Percentiles rank a stretch among this genome's conserved stretches.
Evolutionary conservation across 345 rosid species (phyloP).

Genomic region (Limnanthes douglasii): DNA sequence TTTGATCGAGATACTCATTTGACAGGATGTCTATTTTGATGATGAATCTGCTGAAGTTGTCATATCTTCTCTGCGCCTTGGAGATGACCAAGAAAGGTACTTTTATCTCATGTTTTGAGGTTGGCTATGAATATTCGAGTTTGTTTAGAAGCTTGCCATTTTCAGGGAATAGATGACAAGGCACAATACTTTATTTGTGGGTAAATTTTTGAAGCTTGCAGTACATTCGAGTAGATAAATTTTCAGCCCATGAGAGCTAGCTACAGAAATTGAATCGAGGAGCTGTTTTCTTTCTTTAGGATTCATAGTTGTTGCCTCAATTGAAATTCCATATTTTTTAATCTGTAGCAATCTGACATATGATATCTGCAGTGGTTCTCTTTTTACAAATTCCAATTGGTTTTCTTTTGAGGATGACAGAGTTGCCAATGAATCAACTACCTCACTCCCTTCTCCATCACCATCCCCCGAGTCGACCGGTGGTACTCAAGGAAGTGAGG

Average conservation of each 20-base stretch:
- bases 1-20: constrained; percentile 6
- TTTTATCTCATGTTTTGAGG: not conserved
- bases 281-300: too few relatives aligned
- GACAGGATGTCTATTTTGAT: constrained; percentile 94
- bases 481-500: constrained; percentile 16
- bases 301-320: too few relatives aligned
- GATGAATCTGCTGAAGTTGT: constrained; percentile 97
- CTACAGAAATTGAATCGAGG: too few relatives aligned
- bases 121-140: too few relatives aligned
- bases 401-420: constrained; percentile 73
- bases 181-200: too few relatives aligned
- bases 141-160: too few relatives aligned
- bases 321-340: too few relatives aligned
- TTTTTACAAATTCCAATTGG: constrained; percentile 85
- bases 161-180: too few relatives aligned
- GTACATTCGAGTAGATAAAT: too few relatives aligned
- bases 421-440: constrained; percentile 37
- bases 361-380: constrained; percentile 46
- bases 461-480: constrained; percentile 31
- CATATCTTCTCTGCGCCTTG: constrained; percentile 86
- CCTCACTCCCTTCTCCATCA: constrained; percentile 45
- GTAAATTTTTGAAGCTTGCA: too few relatives aligned
- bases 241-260: too few relatives aligned
- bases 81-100: constrained; percentile 87
- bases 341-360: constrained; percentile 1